Percentiles rank a stretch among this genome's conserved stretches.
These are phyloP conservation scores for Cadophora sp. DNA, from an alignment of 2,329 filamentous ascomycete genomes.

Conservation along the genomic window DNA sequence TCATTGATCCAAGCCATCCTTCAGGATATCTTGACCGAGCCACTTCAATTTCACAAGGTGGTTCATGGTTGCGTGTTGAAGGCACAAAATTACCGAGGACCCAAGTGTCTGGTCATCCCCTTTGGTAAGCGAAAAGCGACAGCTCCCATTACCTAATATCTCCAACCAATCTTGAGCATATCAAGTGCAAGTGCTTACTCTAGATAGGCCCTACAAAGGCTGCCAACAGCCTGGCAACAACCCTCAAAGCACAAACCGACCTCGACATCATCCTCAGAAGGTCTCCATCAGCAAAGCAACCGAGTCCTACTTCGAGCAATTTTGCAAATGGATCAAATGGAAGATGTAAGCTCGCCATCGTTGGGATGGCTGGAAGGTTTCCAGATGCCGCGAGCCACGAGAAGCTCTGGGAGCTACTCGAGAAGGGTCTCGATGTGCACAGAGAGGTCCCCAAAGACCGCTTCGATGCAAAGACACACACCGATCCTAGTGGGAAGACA, in stretches of 20 bases:
- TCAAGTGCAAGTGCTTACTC: conserved; percentile 24
- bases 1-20: conserved; percentile 38
- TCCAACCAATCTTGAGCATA: conserved; percentile 43
- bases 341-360: conserved; percentile 64
- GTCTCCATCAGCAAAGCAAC: conserved; percentile 4
- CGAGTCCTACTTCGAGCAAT: conserved; percentile 46
- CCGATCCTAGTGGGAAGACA: conserved; percentile 73
- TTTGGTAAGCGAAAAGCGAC: conserved; percentile 46
- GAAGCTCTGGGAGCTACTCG: conserved; percentile 76
- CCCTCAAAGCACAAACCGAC: conserved; percentile 33
- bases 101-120: conserved; percentile 55
- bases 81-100: conserved; percentile 50
- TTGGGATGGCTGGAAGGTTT: conserved; percentile 82
- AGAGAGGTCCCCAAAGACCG: conserved; percentile 68
- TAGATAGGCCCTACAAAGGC: conserved; percentile 37
- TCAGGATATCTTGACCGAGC: conserved; percentile 58
- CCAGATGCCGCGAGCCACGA: conserved; percentile 75
- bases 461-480: conserved; percentile 76
- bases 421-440: conserved; percentile 78
- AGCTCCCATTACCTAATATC: conserved; percentile 35
- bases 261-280: conserved; percentile 28
- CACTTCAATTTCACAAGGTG: conserved; percentile 55
- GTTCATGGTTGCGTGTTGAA: conserved; percentile 55
- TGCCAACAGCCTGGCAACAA: conserved; percentile 30
- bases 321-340: conserved; percentile 47